Conservation (phyloP, 441 rosid species). For the Croton laevigatus region DNA sequence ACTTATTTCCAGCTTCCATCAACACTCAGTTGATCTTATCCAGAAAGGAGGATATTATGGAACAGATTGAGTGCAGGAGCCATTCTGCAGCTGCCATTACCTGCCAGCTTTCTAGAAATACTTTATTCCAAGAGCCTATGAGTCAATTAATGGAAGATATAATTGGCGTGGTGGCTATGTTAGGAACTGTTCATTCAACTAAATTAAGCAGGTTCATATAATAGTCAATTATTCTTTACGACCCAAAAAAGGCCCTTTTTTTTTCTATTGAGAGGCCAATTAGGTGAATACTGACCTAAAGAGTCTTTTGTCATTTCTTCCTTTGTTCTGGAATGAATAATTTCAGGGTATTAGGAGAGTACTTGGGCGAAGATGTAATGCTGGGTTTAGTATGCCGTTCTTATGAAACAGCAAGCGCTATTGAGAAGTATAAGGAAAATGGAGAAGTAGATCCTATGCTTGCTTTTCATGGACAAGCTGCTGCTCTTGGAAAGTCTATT, state of each 20-base stretch:
- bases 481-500: constrained; percentile 38
- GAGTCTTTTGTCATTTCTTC: not conserved
- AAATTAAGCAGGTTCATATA: constrained; percentile 51
- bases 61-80: constrained; percentile 35
- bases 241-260: not conserved
- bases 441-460: constrained; percentile 35
- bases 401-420: constrained; percentile 26
- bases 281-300: not conserved
- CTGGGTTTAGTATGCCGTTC: constrained; percentile 62
- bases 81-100: constrained; percentile 47
- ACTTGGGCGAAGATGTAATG: constrained; percentile 65
- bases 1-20: constrained; percentile 35
- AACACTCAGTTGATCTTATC: constrained; percentile 31
- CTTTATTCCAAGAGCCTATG: constrained; percentile 14
- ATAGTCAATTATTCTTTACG: not conserved
- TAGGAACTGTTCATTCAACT: constrained; percentile 47
- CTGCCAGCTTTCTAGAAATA: constrained; percentile 28
- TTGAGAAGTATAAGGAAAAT: constrained; percentile 33
- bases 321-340: not conserved
- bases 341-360: constrained; percentile 55
- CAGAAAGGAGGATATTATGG: constrained; percentile 42
- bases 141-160: constrained; percentile 28
- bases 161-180: constrained; percentile 64
- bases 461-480: constrained; percentile 45
- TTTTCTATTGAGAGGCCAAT: too few species aligned